Percentiles rank a stretch among this genome's conserved stretches.
These are phyloP conservation scores for Sordariomycetes sp. DNA, from an alignment of 2,329 filamentous ascomycete species.

Conservation along the genomic window DNA sequence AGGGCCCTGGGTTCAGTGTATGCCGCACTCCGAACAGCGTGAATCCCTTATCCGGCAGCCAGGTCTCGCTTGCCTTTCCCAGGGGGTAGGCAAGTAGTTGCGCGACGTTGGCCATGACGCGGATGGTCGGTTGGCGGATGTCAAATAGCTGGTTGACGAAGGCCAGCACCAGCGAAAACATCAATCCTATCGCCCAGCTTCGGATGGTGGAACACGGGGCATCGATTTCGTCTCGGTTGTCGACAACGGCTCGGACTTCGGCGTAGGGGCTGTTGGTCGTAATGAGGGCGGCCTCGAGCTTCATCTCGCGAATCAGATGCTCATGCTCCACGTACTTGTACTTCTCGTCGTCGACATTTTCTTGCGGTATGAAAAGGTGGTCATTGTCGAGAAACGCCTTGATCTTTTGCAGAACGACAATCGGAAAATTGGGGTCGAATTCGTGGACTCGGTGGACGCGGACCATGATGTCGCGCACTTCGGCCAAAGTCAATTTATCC, in stretches of 20 bases:
- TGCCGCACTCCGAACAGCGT: conserved; percentile 34
- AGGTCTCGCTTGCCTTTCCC: conserved; percentile 38
- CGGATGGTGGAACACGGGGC: conserved; percentile 45
- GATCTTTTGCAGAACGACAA: conserved; percentile 28
- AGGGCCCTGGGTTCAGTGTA: conserved; percentile 45
- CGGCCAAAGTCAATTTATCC: conserved; percentile 29
- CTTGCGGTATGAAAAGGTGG: conserved; percentile 22
- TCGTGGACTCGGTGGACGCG: conserved; percentile 29
- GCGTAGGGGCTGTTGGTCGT: conserved; percentile 48
- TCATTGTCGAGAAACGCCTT: conserved; percentile 32
- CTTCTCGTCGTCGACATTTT: conserved; percentile 15
- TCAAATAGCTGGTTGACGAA: conserved; percentile 50
- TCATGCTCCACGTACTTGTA: conserved; percentile 35
- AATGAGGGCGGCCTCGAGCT: conserved; percentile 43
- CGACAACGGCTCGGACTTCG: conserved; percentile 46
- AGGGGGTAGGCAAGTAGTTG: conserved; percentile 48
- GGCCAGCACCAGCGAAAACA: conserved; percentile 37
- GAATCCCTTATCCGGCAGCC: conserved; percentile 41
- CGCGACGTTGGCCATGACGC: conserved; percentile 44
- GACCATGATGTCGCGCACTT: conserved; percentile 31
- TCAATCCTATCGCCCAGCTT: conserved; percentile 42
- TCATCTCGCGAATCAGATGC: conserved; percentile 42
- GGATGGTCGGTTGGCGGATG: conserved; percentile 45
- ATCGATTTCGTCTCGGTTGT: conserved; percentile 42
- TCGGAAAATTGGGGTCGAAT: conserved; percentile 32